Conservation (phyloP, 345 rosid species). For the Lenwebbia sp. region DNA sequence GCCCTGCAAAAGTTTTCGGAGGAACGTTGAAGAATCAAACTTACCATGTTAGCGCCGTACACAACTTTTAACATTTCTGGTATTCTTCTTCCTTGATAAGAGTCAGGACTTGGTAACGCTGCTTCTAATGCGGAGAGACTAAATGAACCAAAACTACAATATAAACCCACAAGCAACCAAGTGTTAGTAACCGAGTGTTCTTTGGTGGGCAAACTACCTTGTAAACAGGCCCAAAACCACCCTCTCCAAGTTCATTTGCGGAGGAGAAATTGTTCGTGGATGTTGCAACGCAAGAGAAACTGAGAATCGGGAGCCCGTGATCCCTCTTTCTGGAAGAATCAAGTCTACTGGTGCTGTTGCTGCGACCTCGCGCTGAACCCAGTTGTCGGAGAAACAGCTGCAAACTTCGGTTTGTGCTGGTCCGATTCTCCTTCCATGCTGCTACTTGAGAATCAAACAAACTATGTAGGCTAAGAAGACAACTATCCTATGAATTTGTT, state of each 20-base stretch:
- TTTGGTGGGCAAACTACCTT: background rate
- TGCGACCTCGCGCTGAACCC: background rate
- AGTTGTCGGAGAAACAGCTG: background rate
- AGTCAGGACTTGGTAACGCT: background rate
- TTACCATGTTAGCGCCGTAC: too few relatives aligned
- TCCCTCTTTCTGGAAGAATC: background rate
- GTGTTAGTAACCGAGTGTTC: background rate
- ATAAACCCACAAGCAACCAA: background rate
- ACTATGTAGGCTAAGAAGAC: background rate
- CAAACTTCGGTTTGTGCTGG: background rate
- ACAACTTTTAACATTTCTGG: too few relatives aligned
- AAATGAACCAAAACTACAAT: background rate
- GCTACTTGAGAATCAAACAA: background rate
- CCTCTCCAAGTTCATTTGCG: slow-evolving; percentile 15
- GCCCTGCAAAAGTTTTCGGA: background rate
- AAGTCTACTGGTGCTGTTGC: background rate
- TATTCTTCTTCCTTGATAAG: too few relatives aligned
- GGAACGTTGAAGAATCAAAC: background rate
- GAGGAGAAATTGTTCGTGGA: slow-evolving; percentile 14
- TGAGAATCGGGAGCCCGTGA: background rate
- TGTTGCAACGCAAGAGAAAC: background rate
- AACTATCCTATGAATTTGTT: background rate
- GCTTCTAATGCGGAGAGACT: background rate
- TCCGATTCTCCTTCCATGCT: background rate
- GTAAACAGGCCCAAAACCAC: slow-evolving; percentile 25